Base-by-base conservation (phyloP, 2,329 filamentous ascomycete species). In the Diaporthe velutina region DNA sequence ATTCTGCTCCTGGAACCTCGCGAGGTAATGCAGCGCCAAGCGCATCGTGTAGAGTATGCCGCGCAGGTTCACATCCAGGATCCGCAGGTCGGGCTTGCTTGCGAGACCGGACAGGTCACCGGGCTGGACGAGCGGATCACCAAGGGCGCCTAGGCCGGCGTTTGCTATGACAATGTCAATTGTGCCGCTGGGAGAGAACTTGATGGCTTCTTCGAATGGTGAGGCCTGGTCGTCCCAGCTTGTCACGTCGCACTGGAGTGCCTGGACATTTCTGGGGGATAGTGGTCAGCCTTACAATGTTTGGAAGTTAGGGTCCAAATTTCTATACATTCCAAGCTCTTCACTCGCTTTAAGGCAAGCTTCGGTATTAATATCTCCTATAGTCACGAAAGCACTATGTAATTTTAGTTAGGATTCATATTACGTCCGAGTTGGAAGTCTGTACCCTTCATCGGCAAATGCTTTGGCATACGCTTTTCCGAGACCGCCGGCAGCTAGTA, bases 261-360 rank as follows among this genome's bases (percentile, higher is more conserved):
- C 55, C 33, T 58, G 55, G 19, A 58, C 19, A 7, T 38, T 35
- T 58, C 55, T 58, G 55, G 1, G 3, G 55, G 30, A 58, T 13
- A 7, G 4, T 1, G 2, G 33, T 58, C 10, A 58, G 55, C 33
- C 12, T 35, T 1, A n/a, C 8, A 35, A n/a, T 12, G 13, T 7
- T 12, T 7, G 15, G 8, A 13, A 4, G 2, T 15, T 9, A 1
- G 6, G 3, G 2, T n/a, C 3, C 22, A 3, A 3, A 0, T 8
- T n/a, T 13, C 4, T 19, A 38, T 58, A 58, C 55, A 35, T 58
- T 38, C 30, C 55, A n/a, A 58, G 33, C 55, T 58, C 55, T 13
- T 58, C 30, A 15, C 30, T 35, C 30, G 4, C 22, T 3, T 22
- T 35, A 0, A 3, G 19, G 30, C 33, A 58, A 0, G 55, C 55